These are phyloP conservation scores for Dipteronia dyeriana DNA, from an alignment of 345 rosid species.

Conservation along the genomic window DNA sequence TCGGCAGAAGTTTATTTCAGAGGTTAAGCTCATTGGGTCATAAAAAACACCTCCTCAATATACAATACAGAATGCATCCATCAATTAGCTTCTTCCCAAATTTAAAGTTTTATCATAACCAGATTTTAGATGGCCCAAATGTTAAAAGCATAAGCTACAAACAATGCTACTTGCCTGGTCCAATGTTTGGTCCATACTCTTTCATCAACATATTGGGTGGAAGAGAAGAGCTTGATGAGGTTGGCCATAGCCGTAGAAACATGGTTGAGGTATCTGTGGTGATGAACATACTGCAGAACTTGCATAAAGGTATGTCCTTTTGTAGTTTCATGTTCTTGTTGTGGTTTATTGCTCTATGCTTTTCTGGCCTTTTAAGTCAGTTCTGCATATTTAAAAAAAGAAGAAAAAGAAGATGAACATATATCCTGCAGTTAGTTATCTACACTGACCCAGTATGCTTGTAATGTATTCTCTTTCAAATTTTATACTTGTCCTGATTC, in stretches of 20 bases:
- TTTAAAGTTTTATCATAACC: slow-evolving; percentile 40
- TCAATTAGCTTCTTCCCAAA: slow-evolving; percentile 63
- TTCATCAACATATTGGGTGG: slow-evolving; percentile 45
- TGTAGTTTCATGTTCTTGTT: neutral
- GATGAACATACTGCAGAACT: slow-evolving; percentile 27
- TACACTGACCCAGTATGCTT: too few species aligned
- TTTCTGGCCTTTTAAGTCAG: neutral
- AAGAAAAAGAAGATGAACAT: too few species aligned
- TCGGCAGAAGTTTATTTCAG: slow-evolving; percentile 70
- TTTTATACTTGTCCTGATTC: too few species aligned
- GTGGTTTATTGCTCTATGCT: neutral
- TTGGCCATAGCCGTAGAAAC: slow-evolving; percentile 33
- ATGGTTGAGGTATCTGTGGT: slow-evolving; percentile 48
- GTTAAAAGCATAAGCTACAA: slow-evolving; percentile 35
- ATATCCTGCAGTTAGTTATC: too few species aligned
- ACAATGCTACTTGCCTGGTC: slow-evolving; percentile 32
- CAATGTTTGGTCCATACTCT: slow-evolving; percentile 52
- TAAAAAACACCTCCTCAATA: slow-evolving; percentile 47
- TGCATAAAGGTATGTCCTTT: slow-evolving; percentile 37
- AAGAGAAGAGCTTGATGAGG: slow-evolving; percentile 33
- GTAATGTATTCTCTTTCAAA: too few species aligned
- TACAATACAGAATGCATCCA: slow-evolving; percentile 86
- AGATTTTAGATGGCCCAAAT: slow-evolving; percentile 48
- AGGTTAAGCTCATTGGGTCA: slow-evolving; percentile 51
- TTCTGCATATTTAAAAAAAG: neutral